Conservation (phyloP, 495 filamentous ascomycete species). For the Neurospora sp. region DNA sequence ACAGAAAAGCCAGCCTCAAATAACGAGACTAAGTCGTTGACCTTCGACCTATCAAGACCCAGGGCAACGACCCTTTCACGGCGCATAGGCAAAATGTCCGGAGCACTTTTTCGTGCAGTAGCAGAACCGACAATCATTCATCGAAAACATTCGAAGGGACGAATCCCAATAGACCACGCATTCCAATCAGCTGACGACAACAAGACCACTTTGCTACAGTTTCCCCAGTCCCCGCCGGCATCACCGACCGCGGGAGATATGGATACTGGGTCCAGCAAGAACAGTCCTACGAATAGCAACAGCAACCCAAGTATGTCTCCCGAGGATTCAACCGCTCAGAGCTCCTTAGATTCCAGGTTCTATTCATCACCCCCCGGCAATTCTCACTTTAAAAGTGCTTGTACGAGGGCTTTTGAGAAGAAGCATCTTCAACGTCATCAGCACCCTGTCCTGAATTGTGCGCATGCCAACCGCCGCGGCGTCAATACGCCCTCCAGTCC, state of each 20-base stretch:
- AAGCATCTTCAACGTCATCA: conserved; percentile 8
- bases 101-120: conserved; percentile 29
- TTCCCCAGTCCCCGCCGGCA: background rate
- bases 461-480: conserved; percentile 13
- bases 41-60: background rate
- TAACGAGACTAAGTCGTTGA: background rate
- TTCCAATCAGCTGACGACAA: conserved; percentile 4
- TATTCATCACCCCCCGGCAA: conserved; percentile 1
- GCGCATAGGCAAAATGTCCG: conserved; percentile 29
- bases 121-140: conserved; percentile 38
- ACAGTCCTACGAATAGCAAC: conserved; percentile 2
- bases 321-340: conserved; percentile 26
- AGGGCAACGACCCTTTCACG: conserved; percentile 13
- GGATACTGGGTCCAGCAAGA: conserved; percentile 10
- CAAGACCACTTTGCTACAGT: background rate
- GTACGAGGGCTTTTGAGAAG: conserved; percentile 7
- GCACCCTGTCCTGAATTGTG: background rate
- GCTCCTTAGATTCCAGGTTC: conserved; percentile 33
- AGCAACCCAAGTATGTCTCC: conserved; percentile 5
- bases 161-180: conserved; percentile 19
- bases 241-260: background rate
- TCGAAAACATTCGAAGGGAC: conserved; percentile 27
- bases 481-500: conserved; percentile 13
- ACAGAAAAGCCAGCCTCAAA: background rate
- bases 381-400: background rate